Evolutionary conservation across 164 flowering plant genomes (phyloP), one percentile per base, ranked within the genome.

Genomic region (Piper betle): DNA sequence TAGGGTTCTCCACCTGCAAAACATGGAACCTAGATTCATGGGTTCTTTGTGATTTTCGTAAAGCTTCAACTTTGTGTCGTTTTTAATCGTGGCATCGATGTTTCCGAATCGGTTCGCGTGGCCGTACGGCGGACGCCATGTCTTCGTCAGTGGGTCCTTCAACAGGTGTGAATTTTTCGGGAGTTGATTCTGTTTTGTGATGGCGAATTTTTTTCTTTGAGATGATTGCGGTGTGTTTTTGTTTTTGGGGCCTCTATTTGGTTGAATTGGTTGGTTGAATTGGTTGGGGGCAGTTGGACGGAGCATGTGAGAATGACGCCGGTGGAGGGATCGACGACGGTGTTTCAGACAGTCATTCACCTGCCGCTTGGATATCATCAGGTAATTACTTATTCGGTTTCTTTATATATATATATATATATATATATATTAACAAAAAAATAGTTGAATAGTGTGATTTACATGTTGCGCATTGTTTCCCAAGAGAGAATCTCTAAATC

Each of bases 81-180:
- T 53, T 53, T 53, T 16, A 11, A 25, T 7, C 13, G 55, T 13
- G 48, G 41, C 18, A 18, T 52, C 53, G 38, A 64, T 72, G 73
- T 65, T 71, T 20, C 74, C 74, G 39, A 71, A 71, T 4, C 59
- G 71, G 20, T 76, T 76, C 57, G 68, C 66, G 38, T 76, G 79
- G 79, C 79, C 73, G 2, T 71, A 76, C 43, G 79, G 79, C 15
- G 79, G 79, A 43, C 63, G 66, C 37, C 69, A 65, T 64, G 77
- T 76, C 43, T 73, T 66, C 52, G 66, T 76, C 60, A 65, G 64
- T 18, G 77, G 79, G 33, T 76, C 79, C 0, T 76, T 76, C 58
- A 68, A 72, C 11, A 37, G 76, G 79, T 76, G 17, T 9, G 39
- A 4, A 12, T 39, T 33, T 62, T 60, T 42, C 15, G 39, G 6